Conservation (phyloP, 257 asterid species). For the Jaltomata sinuosa region DNA sequence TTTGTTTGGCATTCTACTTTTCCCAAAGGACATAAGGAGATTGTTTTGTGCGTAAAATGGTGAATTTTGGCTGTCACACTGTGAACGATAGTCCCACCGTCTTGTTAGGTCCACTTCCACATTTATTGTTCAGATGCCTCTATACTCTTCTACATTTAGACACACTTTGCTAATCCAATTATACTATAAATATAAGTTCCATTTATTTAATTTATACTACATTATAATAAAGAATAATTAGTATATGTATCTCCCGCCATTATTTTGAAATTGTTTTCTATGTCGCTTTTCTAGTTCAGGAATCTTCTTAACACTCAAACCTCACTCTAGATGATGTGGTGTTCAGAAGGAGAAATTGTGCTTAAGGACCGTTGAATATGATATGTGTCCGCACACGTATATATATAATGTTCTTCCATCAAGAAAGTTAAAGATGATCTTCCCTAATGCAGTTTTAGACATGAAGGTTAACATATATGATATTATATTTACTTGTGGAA, state of each 20-base stretch:
- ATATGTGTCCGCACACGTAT: too few relatives aligned
- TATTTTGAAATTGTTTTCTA: background rate
- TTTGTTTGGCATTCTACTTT: background rate
- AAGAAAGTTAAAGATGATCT: background rate
- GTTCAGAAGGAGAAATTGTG: background rate
- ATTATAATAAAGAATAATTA: background rate
- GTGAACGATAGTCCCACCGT: constrained; percentile 30
- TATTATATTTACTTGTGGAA: background rate
- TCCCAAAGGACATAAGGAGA: background rate
- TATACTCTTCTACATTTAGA: constrained; percentile 8
- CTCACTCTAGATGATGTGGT: background rate
- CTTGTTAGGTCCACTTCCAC: constrained; percentile 41
- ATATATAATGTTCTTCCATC: background rate
- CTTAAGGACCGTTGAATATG: background rate
- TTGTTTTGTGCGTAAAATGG: constrained; percentile 14
- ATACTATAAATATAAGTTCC: background rate
- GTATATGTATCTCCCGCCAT: background rate
- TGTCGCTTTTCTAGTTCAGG: background rate
- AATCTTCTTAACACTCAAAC: background rate
- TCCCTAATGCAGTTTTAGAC: background rate
- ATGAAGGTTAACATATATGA: background rate
- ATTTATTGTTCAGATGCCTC: constrained; percentile 40
- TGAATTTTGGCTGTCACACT: constrained; percentile 36
- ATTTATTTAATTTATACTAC: background rate
- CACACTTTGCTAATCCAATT: background rate